Base-by-base conservation (phyloP, 2,329 filamentous ascomycete species). In the Daldinia sp. region DNA sequence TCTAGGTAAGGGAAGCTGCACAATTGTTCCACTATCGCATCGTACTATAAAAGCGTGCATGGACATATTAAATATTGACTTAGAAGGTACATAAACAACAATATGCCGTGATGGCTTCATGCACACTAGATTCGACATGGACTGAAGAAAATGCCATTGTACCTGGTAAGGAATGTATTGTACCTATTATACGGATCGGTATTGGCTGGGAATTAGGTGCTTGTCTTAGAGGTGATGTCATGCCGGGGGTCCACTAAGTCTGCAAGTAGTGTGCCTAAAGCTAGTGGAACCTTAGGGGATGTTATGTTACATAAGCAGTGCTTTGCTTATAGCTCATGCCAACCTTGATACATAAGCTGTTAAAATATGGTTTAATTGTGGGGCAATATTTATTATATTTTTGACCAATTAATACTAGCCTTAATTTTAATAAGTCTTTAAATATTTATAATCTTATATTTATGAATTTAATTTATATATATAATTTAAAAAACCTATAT, bases 171-270 rank as follows among this genome's bases (percentile, higher is more conserved):
- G n/a, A n/a, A n/a, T n/a, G n/a, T n/a, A n/a, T n/a, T n/a, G n/a
- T n/a, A n/a, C 29, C 11, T 32, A 32, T 11, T 32, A 32, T 29
- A 25, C 11, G 15, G 11, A 10, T 9, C 10, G 10, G 6, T 3
- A 30, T 3, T 30, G 9, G 15, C 11, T 25, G 19, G 32, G 34
- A 30, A 32, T 61, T 52, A 61, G 57, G 35, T 62, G 63, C 29
- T 59, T 52, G 11, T 47, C 23, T 53, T n/a, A 48, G 19, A 15
- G 30, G 56, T 66, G 63, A 66, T 63, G 63, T 66, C 63, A 66
- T 63, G 32, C 48, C 8, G 25, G 25, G 15, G 49, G 43, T 29
- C 59, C 59, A 41, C 60, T 61, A 61, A n/a, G n/a, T n/a, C n/a
- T n/a, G n/a, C n/a, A n/a, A n/a, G n/a, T n/a, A 54, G 37, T 15